Conservation (phyloP, 164 flowering plant species). For the Santalum album region DNA sequence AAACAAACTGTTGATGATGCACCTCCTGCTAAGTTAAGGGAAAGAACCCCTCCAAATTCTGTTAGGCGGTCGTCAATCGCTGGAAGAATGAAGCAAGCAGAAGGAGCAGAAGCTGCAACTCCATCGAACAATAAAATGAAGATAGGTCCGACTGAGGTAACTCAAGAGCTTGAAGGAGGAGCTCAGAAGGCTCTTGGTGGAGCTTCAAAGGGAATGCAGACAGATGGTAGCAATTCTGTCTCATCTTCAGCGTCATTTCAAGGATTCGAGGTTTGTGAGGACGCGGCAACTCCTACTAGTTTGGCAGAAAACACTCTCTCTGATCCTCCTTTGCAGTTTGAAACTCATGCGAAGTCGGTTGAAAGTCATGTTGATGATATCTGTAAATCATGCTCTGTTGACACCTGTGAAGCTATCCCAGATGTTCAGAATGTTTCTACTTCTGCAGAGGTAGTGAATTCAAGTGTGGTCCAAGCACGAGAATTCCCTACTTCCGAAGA, state of each 20-base stretch:
- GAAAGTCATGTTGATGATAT: constrained; percentile 22
- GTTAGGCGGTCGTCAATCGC: constrained; percentile 54
- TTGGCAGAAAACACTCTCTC: constrained; percentile 17
- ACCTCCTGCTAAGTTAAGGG: constrained; percentile 38
- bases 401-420: constrained; percentile 14
- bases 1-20: constrained; percentile 58
- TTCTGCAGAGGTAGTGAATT: constrained; percentile 22
- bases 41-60: constrained; percentile 46
- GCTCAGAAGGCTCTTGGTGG: constrained; percentile 19
- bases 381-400: constrained; percentile 21
- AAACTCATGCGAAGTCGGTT: constrained; percentile 15
- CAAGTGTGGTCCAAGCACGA: constrained; percentile 16
- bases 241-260: constrained; percentile 57
- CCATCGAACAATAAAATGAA: constrained; percentile 17
- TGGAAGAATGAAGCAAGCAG: constrained; percentile 33
- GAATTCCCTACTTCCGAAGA: constrained; percentile 23
- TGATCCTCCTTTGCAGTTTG: too few species aligned
- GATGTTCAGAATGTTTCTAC: constrained; percentile 21
- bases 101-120: constrained; percentile 29
- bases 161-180: constrained; percentile 27
- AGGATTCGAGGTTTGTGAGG: constrained; percentile 35
- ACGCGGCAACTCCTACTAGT: constrained; percentile 28
- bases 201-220: constrained; percentile 29
- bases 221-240: constrained; percentile 48
- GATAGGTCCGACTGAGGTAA: constrained; percentile 18